phyloP scores from a whole-genome alignment of 2,329 filamentous ascomycete genomes.

The Xylariaceae sp. region DNA sequence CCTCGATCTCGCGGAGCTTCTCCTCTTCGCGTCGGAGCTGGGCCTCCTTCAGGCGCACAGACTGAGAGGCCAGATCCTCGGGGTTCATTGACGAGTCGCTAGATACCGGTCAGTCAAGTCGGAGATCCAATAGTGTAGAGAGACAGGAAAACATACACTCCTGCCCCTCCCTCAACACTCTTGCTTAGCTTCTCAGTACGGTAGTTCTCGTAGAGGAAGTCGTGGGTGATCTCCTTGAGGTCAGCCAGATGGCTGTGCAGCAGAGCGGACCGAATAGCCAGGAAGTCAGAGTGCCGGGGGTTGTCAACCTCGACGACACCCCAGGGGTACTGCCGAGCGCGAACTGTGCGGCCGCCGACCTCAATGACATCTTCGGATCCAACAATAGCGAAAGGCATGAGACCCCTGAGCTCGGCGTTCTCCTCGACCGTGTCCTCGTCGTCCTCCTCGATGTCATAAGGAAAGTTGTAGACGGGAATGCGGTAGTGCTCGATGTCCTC shows the following conservation, averaged over 20 bases:
- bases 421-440: slow-evolving; percentile 99
- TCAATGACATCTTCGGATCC: slow-evolving; percentile 94
- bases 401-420: slow-evolving; percentile 90
- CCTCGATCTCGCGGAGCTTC: slow-evolving; percentile 98
- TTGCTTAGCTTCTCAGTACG: slow-evolving; percentile 99
- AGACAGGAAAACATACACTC: slow-evolving; percentile 61
- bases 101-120: slow-evolving; percentile 23
- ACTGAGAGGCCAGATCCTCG: slow-evolving; percentile 93
- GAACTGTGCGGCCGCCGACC: slow-evolving; percentile 84
- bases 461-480: slow-evolving; percentile 99
- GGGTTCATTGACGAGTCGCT: slow-evolving; percentile 92
- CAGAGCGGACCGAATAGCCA: slow-evolving; percentile 92
- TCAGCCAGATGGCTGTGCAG: slow-evolving; percentile 97
- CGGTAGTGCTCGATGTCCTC: slow-evolving; percentile 99
- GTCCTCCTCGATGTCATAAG: slow-evolving; percentile 98
- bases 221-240: slow-evolving; percentile 98
- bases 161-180: slow-evolving; percentile 87
- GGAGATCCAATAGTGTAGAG: slow-evolving; percentile 1
- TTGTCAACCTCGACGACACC: slow-evolving; percentile 99
- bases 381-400: slow-evolving; percentile 99
- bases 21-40: slow-evolving; percentile 98
- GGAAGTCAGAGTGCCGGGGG: slow-evolving; percentile 95
- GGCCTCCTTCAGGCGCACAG: slow-evolving; percentile 98
- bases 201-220: slow-evolving; percentile 99
- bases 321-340: slow-evolving; percentile 97